These are phyloP conservation scores for Laetiporus sulphureus DNA, from an alignment of 1,284 basidiomycete species.

Conservation along the genomic window DNA sequence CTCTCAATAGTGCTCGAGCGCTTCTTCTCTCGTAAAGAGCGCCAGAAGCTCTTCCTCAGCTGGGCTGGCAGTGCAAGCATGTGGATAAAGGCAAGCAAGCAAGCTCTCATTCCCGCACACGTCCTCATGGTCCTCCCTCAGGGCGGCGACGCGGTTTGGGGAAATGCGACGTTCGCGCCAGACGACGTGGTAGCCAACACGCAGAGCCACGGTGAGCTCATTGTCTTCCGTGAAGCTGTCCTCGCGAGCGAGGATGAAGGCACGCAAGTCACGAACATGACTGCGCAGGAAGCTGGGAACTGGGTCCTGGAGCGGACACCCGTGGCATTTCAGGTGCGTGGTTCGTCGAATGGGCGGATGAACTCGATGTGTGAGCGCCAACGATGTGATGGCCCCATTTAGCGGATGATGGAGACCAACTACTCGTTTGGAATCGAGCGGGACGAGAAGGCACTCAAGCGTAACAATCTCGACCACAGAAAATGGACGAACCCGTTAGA, in stretches of 20 bases:
- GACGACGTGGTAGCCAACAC: constrained; percentile 66
- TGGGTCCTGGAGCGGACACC: constrained; percentile 89
- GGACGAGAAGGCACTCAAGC: constrained; percentile 55
- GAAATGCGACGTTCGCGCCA: constrained; percentile 63
- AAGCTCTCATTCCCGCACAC: too few species aligned
- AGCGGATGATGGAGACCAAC: constrained; percentile 88
- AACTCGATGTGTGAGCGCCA: background rate
- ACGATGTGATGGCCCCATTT: constrained; percentile 7
- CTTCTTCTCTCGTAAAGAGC: constrained; percentile 88
- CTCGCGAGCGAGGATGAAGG: constrained; percentile 24
- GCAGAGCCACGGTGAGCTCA: constrained; percentile 76
- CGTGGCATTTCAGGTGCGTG: constrained; percentile 68
- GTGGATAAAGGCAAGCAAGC: constrained; percentile 80
- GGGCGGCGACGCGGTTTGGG: constrained; percentile 92
- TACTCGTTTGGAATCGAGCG: constrained; percentile 94
- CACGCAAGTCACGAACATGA: constrained; percentile 59
- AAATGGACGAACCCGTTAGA: constrained; percentile 98
- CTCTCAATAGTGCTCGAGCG: constrained; percentile 57
- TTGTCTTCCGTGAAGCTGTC: constrained; percentile 60
- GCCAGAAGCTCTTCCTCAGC: constrained; percentile 86
- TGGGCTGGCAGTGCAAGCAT: constrained; percentile 95
- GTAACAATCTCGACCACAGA: constrained; percentile 64
- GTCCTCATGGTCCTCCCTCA: constrained; percentile 26
- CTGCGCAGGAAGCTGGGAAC: constrained; percentile 64
- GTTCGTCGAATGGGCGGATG: background rate